Evolutionary conservation across 306 rosid species (phyloP).

Genomic region (Arachis hypogaea): DNA sequence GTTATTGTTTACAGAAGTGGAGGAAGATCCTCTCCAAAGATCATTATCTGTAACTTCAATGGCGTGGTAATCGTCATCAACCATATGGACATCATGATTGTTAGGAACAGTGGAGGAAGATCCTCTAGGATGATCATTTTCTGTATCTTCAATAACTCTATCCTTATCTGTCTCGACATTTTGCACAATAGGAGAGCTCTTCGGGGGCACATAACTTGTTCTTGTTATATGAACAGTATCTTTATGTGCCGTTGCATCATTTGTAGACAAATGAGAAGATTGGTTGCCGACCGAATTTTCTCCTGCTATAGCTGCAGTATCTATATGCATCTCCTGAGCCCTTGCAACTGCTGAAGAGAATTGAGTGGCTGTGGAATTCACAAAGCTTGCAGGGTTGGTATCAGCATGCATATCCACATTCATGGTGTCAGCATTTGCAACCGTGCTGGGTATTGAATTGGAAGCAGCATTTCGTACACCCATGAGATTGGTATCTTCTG

Average conservation of each 20-base stretch:
- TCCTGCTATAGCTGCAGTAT: constrained; percentile 33
- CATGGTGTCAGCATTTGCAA: constrained; percentile 42
- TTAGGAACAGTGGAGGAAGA: constrained; percentile 40
- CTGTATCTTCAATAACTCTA: constrained; percentile 26
- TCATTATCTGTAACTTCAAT: constrained; percentile 24
- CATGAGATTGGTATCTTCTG: constrained; percentile 41
- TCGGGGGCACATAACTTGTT: constrained; percentile 17
- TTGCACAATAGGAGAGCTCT: constrained; percentile 39
- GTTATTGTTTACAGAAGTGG: constrained; percentile 39
- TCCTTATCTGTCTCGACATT: constrained; percentile 36
- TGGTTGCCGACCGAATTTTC: constrained; percentile 41
- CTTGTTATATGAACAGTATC: constrained; percentile 28
- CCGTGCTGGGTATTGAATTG: constrained; percentile 41
- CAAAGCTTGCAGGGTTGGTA: constrained; percentile 23
- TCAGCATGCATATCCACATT: constrained; percentile 42
- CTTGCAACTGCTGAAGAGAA: constrained; percentile 41
- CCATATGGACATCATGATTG: constrained; percentile 46
- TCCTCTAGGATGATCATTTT: constrained; percentile 22
- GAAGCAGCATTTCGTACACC: constrained; percentile 50
- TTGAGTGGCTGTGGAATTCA: constrained; percentile 39
- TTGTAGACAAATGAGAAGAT: constrained; percentile 43
- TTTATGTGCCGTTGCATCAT: constrained; percentile 33
- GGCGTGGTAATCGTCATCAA: constrained; percentile 45
- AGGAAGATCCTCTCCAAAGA: constrained; percentile 34
- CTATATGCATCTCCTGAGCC: constrained; percentile 45